Evolutionary conservation across 495 filamentous ascomycete genomes (phyloP), one percentile per base, ranked within the genome.

Genomic region (Aspergillus leporis): DNA sequence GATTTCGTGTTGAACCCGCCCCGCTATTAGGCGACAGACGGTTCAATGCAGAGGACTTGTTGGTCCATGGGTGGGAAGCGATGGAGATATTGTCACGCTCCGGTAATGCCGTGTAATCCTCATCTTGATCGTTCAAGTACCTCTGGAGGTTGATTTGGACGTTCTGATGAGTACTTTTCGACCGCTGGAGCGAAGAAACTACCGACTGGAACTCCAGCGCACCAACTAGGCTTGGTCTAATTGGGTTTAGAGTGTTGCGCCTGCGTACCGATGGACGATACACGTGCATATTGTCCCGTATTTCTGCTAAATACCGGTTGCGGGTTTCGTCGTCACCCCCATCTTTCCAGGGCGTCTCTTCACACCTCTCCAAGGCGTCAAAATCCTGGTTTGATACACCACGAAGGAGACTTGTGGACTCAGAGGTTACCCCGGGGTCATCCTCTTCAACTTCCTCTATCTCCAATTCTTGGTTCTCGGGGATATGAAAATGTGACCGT

Each of bases 191-290:
- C 4, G 90, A 89, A 7, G 87, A 87, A 49, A 99, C 78, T 13
- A 97, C 88, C 3, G 93, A 91, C 59, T 91, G 85, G 65, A 99
- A 99, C 72, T 99, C 95, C 53, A 99, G 75, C 5, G 88, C 95
- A 47, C 95, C 95, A 6, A 98, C 90, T 21, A 99, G 74, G 76
- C 93, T 97, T 5, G 95, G 92, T 31, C 95, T 83, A 58, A 98
- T 97, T 1, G 91, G 88, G 47, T 84, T 88, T 58, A 91, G 77
- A 28, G 92, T 90, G 66, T 86, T 90, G 59, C 87, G 88, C 49
- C 92, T 81, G 50, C 82, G 84, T 46, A 77, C 76, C 10, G 61
- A 60, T 8, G 90, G 89, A 12, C 94, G 85, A 64, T 81, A 89
- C 23, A 97, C 82, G 53, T 93, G 87, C 95, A 99, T 97, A 59